These are phyloP conservation scores for Ustilago xerochloae DNA, from an alignment of 1,284 basidiomycete genomes.

Conservation along the genomic window DNA sequence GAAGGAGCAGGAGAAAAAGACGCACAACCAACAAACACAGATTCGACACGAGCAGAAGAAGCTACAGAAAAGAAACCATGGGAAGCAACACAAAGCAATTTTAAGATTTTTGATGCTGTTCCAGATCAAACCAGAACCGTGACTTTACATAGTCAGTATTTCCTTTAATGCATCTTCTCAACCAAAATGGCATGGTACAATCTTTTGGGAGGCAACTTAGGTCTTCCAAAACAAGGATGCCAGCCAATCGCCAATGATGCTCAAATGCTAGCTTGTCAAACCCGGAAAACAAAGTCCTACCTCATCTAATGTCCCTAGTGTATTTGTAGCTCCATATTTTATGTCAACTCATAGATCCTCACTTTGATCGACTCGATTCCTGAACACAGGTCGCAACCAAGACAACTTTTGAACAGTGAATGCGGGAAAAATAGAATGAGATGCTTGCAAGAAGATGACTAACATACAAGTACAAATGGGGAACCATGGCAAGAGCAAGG, in stretches of 20 bases:
- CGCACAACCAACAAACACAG: conserved; percentile 8
- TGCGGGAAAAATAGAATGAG: background rate
- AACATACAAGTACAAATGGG: conserved; percentile 27
- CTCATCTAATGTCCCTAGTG: background rate
- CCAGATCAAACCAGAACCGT: conserved; percentile 45
- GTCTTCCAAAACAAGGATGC: too few species aligned
- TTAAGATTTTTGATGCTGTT: conserved; percentile 69
- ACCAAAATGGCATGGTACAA: too few species aligned
- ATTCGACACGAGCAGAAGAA: background rate
- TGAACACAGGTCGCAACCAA: too few species aligned
- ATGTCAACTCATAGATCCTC: background rate
- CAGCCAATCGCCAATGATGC: too few species aligned
- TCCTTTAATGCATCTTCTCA: conserved; percentile 31
- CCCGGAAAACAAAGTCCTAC: background rate
- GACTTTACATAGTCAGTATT: conserved; percentile 44
- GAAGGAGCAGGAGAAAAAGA: conserved; percentile 69
- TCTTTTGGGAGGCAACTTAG: too few species aligned
- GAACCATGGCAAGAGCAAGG: background rate
- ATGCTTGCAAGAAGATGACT: conserved; percentile 19
- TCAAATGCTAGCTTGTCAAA: too few species aligned
- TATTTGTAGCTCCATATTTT: conserved; percentile 27
- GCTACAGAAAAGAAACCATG: conserved; percentile 19
- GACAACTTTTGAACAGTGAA: too few species aligned
- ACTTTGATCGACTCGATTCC: too few species aligned
- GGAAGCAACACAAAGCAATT: conserved; percentile 60